Base-by-base conservation (phyloP, 768 basidiomycete species). In the Inosperma sp. region DNA sequence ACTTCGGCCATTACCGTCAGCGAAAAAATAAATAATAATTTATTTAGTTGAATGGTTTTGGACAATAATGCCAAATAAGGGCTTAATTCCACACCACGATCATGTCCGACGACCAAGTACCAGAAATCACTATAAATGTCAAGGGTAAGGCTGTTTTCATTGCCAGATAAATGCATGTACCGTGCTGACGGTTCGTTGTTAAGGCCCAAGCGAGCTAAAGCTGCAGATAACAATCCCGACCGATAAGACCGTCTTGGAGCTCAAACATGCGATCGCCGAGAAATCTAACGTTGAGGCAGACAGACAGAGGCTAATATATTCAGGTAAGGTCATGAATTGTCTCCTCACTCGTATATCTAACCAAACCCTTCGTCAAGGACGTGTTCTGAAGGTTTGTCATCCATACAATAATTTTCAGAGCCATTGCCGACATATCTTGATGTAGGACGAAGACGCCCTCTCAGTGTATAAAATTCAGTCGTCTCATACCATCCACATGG, bases 191-290 rank as follows among this genome's bases (percentile, higher is more conserved):
- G 40, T 29, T 25, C 26, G 40, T 49, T 21, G 52, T 22, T n/a
- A 41, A 88, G 90, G 93, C 6, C 92, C 93, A 1, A 89, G 80
- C 62, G 94, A 97, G 70, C 77, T 95, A 70, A 97, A 96, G 74
- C 79, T 98, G 27, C 82, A 91, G 63, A 85, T 98, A 52, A 75
- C 81, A 26, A 92, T 97, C 62, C 69, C 77, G 42, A 77, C 83
- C 2, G 83, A 86, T 66, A 92, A 94, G 74, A 87, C 86, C 1
- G 93, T 98, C 21, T 70, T 75, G 41, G 92, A 98, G 56, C 84
- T 99, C 63, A 99, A 99, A 76, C 78, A 84, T 53, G 83, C 84
- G 26, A 90, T 99, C 69, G 87, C 93, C 7, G 83, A 73, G 23
- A 83, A 90, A 71, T 85, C 87, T 2, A 84, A 93, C 61, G 90